Conservation (phyloP, 2,329 filamentous ascomycete genomes). For the Talaromyces sp. region DNA sequence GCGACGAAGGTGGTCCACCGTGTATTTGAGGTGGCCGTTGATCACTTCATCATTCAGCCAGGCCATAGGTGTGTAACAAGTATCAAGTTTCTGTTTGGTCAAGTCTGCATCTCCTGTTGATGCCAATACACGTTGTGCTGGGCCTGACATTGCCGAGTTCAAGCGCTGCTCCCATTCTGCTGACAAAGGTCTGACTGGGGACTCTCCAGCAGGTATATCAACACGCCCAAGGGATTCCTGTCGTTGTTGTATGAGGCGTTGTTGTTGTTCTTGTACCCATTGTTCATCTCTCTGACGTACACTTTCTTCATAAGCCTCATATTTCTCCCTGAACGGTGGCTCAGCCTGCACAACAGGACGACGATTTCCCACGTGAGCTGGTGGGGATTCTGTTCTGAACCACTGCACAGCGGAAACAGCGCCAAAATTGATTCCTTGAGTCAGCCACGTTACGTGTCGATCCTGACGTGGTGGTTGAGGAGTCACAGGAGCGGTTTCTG, state of each 20-base stretch:
- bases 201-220: constrained; percentile 24
- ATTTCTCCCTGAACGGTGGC: background rate
- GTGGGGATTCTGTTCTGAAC: constrained; percentile 3
- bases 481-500: background rate
- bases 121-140: constrained; percentile 25
- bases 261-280: constrained; percentile 16
- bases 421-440: background rate
- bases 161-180: constrained; percentile 34
- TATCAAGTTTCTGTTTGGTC: constrained; percentile 32
- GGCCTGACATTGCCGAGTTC: constrained; percentile 24
- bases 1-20: constrained; percentile 35
- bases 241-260: constrained; percentile 11
- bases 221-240: constrained; percentile 9
- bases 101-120: constrained; percentile 34
- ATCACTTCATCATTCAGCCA: constrained; percentile 47
- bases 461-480: background rate
- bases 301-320: background rate
- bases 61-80: constrained; percentile 30
- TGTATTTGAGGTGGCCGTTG: constrained; percentile 41
- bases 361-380: background rate
- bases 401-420: constrained; percentile 9
- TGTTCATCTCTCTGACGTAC: constrained; percentile 14
- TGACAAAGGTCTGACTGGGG: constrained; percentile 33
- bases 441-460: background rate
- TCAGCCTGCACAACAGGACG: constrained; percentile 1